Conservation (phyloP, 768 basidiomycete species). For the Auricularia sp. region DNA sequence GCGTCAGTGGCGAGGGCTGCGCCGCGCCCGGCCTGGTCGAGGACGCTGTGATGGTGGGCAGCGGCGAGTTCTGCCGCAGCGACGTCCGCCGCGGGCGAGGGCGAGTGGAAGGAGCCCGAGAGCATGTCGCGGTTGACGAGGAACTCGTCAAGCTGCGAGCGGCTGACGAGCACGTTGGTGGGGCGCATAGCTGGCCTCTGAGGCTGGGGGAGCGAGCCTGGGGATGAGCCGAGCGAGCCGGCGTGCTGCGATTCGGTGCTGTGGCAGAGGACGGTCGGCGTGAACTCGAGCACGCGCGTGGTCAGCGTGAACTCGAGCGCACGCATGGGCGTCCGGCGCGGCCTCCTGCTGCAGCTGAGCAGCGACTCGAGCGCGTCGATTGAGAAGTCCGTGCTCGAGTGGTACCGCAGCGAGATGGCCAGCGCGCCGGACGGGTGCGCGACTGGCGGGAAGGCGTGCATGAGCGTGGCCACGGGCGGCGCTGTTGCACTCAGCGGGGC, state of each 20-base stretch:
- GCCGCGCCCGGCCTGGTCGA: not conserved
- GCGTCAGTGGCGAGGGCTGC: not conserved
- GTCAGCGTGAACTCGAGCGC: constrained; percentile 16
- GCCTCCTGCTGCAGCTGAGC: constrained; percentile 55
- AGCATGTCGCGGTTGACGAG: constrained; percentile 24
- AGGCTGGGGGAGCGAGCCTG: constrained; percentile 38
- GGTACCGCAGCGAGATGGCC: too few relatives aligned
- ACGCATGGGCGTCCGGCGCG: constrained; percentile 37
- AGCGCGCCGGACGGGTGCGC: too few relatives aligned
- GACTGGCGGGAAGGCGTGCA: too few relatives aligned
- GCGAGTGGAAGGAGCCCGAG: constrained; percentile 16
- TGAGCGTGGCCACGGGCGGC: too few relatives aligned
- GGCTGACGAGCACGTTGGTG: constrained; percentile 18
- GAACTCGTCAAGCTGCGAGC: constrained; percentile 31
- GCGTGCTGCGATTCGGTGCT: not conserved
- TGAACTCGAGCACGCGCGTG: constrained; percentile 48
- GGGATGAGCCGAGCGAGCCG: constrained; percentile 36
- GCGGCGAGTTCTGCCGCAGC: not conserved
- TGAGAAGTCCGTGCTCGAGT: too few relatives aligned
- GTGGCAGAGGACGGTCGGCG: not conserved
- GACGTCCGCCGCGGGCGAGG: not conserved
- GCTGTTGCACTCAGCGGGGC: too few relatives aligned
- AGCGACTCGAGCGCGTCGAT: too few relatives aligned
- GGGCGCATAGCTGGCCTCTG: constrained; percentile 31
- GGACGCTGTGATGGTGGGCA: not conserved